phyloP scores from a whole-genome alignment of 2,329 filamentous ascomycete genomes.

The Teratosphaeria nubilosa region DNA sequence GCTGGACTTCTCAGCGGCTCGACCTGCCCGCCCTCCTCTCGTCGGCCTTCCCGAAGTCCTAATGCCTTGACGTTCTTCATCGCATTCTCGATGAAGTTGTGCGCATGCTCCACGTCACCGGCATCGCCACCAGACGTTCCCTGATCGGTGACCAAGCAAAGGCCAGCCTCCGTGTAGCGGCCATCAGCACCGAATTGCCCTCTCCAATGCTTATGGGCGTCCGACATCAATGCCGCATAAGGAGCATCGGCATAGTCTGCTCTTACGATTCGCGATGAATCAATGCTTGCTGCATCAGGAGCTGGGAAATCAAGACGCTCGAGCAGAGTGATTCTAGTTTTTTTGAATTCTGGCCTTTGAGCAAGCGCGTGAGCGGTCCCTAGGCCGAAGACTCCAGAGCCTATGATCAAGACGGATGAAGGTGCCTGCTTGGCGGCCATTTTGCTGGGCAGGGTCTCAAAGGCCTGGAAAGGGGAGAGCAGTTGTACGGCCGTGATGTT shows the following conservation, averaged over 20 bases:
- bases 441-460: background rate
- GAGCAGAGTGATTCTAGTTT: conserved; percentile 46
- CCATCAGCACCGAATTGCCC: conserved; percentile 50
- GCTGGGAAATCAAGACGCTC: conserved; percentile 50
- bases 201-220: conserved; percentile 62
- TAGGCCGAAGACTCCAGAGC: conserved; percentile 47
- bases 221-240: conserved; percentile 63
- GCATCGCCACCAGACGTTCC: conserved; percentile 16
- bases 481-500: background rate
- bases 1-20: conserved; percentile 28
- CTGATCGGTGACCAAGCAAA: conserved; percentile 53
- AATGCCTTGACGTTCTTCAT: conserved; percentile 50
- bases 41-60: conserved; percentile 31
- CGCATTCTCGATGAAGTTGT: conserved; percentile 51
- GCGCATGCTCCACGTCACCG: conserved; percentile 27
- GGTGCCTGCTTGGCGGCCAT: conserved; percentile 15
- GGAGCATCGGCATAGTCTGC: conserved; percentile 72
- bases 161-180: conserved; percentile 60
- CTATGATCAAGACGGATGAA: conserved; percentile 39
- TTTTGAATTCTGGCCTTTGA: conserved; percentile 44
- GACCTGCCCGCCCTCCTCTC: conserved; percentile 24
- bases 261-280: conserved; percentile 52
- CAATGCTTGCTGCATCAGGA: conserved; percentile 42
- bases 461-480: too few species aligned
- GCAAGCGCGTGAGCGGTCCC: conserved; percentile 62